phyloP scores from a whole-genome alignment of 345 rosid species.

The Limnanthes douglasii region DNA sequence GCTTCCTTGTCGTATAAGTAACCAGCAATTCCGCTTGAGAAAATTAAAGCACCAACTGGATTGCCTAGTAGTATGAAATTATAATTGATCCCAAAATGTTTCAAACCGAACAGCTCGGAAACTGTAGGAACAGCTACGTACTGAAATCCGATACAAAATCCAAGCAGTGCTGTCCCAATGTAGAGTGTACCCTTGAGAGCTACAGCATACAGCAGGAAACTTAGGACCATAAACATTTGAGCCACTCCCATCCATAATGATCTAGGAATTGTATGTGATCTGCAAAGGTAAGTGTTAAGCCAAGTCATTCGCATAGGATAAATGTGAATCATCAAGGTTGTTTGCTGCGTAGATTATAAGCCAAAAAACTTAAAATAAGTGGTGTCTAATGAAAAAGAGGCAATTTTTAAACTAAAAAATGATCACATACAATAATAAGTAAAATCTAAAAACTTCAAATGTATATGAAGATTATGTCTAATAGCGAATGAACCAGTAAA shows the following conservation, averaged over 20 bases:
- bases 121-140: conserved; percentile 60
- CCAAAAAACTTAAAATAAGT: too few relatives aligned
- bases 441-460: too few relatives aligned
- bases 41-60: conserved; percentile 78
- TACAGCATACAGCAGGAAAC: conserved; percentile 47
- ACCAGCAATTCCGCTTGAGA: conserved; percentile 80
- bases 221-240: conserved; percentile 33
- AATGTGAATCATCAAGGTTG: too few relatives aligned
- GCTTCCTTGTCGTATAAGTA: conserved; percentile 76
- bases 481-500: too few relatives aligned
- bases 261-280: conserved; percentile 57
- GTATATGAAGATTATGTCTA: too few relatives aligned
- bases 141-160: conserved; percentile 57
- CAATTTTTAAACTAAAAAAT: too few relatives aligned
- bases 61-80: conserved; percentile 70
- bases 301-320: too few relatives aligned
- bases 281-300: too few relatives aligned
- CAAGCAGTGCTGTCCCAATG: conserved; percentile 51
- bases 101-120: conserved; percentile 88
- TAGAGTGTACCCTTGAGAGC: conserved; percentile 44
- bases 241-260: conserved; percentile 63
- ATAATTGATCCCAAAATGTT: conserved; percentile 75
- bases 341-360: too few relatives aligned
- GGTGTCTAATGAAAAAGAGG: too few relatives aligned
- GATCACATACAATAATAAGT: too few relatives aligned